A percentile compares a stretch with the other conserved stretches of the same genome.
phyloP scores from a whole-genome alignment of 2,329 filamentous ascomycete species.

The Akanthomyces muscarius region DNA sequence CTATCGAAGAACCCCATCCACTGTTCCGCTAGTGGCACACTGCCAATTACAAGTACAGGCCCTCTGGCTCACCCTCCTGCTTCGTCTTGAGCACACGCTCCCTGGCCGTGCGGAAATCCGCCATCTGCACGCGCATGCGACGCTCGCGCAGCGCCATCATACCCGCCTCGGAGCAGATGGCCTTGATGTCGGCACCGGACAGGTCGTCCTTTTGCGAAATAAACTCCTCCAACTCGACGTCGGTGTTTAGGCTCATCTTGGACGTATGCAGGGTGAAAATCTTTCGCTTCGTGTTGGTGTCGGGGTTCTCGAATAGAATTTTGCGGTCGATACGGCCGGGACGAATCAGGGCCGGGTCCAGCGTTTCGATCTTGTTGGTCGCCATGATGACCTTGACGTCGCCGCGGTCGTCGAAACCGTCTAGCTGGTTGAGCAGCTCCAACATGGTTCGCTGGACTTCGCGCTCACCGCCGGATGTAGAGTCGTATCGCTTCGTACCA shows the following conservation, averaged over 20 bases:
- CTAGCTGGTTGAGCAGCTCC: constrained; percentile 94
- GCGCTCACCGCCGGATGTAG: constrained; percentile 91
- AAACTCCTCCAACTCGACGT: constrained; percentile 98
- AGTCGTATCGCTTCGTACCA: constrained; percentile 97
- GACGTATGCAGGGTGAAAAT: constrained; percentile 97
- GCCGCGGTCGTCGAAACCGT: constrained; percentile 96
- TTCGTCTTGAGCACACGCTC: constrained; percentile 97
- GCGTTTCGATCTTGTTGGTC: constrained; percentile 98
- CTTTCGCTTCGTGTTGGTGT: constrained; percentile 92
- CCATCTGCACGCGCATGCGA: constrained; percentile 98
- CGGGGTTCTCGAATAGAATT: constrained; percentile 69
- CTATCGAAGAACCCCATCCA: constrained; percentile 7
- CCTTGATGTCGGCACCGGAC: constrained; percentile 96
- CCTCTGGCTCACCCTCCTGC: constrained; percentile 96
- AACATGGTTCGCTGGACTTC: constrained; percentile 99
- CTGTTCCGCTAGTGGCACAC: constrained; percentile 24
- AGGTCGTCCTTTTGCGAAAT: constrained; percentile 98
- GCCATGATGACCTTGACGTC: constrained; percentile 99
- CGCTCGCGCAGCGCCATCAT: constrained; percentile 90
- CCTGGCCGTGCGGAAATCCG: constrained; percentile 87
- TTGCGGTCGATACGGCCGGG: constrained; percentile 98
- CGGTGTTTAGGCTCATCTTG: constrained; percentile 95
- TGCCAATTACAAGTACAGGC: constrained; percentile 80
- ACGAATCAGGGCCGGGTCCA: constrained; percentile 93
- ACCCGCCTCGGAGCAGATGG: constrained; percentile 96